These are phyloP conservation scores for Candida coquimbonensis DNA, from an alignment of 805 yeast genomes.

Conservation along the genomic window DNA sequence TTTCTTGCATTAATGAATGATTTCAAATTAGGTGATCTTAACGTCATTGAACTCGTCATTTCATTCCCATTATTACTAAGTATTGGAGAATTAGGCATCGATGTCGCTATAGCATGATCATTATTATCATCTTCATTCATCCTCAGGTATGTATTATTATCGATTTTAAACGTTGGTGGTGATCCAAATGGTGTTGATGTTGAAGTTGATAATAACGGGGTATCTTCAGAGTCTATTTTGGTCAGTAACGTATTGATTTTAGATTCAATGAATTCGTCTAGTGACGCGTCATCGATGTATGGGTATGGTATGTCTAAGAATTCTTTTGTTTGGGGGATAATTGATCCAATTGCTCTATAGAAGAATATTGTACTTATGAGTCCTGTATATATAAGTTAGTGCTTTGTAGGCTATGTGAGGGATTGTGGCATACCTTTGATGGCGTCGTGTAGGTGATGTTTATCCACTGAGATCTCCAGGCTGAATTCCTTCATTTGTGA, in stretches of 20 bases:
- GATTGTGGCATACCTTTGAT: constrained; percentile 5
- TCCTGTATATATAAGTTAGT: constrained; percentile 1
- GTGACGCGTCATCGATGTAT: constrained; percentile 37
- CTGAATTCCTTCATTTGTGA: constrained; percentile 8
- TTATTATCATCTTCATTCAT: constrained; percentile 11
- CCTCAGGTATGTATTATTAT: constrained; percentile 13
- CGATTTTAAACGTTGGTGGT: constrained; percentile 12
- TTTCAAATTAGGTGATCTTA: constrained; percentile 6
- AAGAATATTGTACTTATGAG: constrained; percentile 63
- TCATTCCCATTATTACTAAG: background rate
- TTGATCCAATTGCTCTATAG: constrained; percentile 59
- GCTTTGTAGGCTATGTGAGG: no score
- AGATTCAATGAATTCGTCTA: constrained; percentile 36
- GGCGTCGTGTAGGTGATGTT: constrained; percentile 6
- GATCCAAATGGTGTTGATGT: constrained; percentile 19
- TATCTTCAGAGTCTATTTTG: constrained; percentile 17
- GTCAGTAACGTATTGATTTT: constrained; percentile 27
- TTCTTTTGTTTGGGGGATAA: constrained; percentile 48
- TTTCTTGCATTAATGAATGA: constrained; percentile 3
- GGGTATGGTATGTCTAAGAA: constrained; percentile 57
- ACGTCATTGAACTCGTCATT: background rate
- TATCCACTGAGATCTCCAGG: constrained; percentile 8
- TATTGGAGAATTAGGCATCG: constrained; percentile 7
- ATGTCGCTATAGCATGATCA: background rate
- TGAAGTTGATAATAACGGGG: constrained; percentile 10